A percentile compares a stretch with the other conserved stretches of the same genome.
Conservation (phyloP, 352 stramenopile genomes). For the Globisporangium uncinulatum region DNA sequence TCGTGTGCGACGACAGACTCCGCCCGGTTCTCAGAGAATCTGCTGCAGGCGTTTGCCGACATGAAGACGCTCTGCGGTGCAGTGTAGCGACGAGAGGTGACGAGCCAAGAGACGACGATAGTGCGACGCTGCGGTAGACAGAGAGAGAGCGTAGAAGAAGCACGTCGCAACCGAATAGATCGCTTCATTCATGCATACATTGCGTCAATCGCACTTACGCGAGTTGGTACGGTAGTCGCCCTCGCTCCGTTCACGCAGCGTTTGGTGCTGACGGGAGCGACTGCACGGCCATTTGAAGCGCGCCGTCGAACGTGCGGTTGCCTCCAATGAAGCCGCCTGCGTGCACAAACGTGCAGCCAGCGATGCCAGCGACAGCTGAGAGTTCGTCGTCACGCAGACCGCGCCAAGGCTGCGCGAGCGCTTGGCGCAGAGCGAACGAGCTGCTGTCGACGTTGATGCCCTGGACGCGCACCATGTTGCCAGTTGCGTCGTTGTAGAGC, state of each 20-base stretch:
- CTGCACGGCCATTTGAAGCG: constrained; percentile 91
- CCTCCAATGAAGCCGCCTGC: constrained; percentile 98
- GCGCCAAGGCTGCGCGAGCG: constrained; percentile 90
- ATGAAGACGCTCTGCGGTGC: constrained; percentile 45
- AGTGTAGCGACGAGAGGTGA: not conserved
- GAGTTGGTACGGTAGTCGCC: too few species aligned
- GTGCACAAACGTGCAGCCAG: constrained; percentile 96
- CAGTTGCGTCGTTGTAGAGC: constrained; percentile 92
- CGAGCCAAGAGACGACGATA: constrained; percentile 1
- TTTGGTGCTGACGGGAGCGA: constrained; percentile 23
- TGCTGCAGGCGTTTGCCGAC: constrained; percentile 77
- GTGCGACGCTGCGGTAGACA: not conserved
- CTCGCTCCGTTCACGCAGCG: too few species aligned
- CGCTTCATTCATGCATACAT: too few species aligned
- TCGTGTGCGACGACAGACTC: constrained; percentile 66
- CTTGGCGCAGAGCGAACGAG: constrained; percentile 92
- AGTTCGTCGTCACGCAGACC: constrained; percentile 94
- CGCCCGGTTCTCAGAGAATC: constrained; percentile 70
- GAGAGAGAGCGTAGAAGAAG: not conserved
- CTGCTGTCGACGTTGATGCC: constrained; percentile 91
- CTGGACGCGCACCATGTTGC: constrained; percentile 94
- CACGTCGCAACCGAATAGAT: too few species aligned
- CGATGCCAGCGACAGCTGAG: constrained; percentile 81
- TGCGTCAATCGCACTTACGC: too few species aligned
- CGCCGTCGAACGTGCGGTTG: constrained; percentile 94